phyloP scores from a whole-genome alignment of 257 asterid species.

The Nyctanthes arbortristis region DNA sequence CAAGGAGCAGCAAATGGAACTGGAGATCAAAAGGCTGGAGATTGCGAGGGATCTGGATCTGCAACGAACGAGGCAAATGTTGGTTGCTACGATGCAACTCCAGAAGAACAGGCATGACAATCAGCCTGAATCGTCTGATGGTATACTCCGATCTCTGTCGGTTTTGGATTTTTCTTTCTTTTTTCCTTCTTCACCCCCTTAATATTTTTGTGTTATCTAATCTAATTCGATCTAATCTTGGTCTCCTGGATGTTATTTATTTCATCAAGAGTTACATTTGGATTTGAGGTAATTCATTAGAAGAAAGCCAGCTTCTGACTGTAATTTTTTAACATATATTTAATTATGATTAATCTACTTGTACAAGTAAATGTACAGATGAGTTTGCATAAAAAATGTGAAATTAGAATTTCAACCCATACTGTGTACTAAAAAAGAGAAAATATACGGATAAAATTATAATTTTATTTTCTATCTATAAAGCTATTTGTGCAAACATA shows the following conservation, averaged over 20 bases:
- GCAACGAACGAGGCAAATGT: slow-evolving; percentile 76
- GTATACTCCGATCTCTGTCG: slow-evolving; percentile 31
- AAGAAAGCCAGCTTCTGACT: background rate
- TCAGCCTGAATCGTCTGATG: slow-evolving; percentile 57
- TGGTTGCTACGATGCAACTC: slow-evolving; percentile 72
- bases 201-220: background rate
- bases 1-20: slow-evolving; percentile 86
- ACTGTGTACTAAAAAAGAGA: too few species aligned
- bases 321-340: too few species aligned
- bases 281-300: background rate
- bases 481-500: too few species aligned
- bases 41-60: slow-evolving; percentile 85
- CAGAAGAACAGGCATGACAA: slow-evolving; percentile 61
- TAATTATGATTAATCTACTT: too few species aligned
- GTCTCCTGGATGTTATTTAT: background rate
- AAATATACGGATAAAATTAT: too few species aligned
- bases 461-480: too few species aligned
- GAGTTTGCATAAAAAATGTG: too few species aligned
- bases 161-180: too few species aligned
- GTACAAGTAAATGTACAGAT: too few species aligned
- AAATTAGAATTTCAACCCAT: too few species aligned
- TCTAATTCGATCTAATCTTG: background rate
- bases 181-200: background rate
- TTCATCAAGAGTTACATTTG: background rate
- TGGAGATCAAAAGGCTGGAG: slow-evolving; percentile 90